Evolutionary conservation across 768 basidiomycete genomes (phyloP).

Genomic region (Mycena polygramma): DNA sequence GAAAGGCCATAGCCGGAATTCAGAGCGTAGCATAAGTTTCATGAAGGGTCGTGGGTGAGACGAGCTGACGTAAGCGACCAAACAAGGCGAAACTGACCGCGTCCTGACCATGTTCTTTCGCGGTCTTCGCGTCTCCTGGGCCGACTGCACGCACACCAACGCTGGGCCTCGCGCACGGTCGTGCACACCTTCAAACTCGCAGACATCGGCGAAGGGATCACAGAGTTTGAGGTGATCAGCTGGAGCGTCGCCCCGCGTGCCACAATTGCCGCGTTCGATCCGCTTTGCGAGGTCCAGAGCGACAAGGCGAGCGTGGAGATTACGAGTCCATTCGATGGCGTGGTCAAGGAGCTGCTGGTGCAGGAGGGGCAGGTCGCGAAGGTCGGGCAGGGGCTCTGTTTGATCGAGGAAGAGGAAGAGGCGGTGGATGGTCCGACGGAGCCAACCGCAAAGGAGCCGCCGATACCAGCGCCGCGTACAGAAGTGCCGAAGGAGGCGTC

Average conservation of each 20-base stretch:
- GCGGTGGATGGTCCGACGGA: slow-evolving; percentile 39
- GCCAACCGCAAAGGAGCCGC: slow-evolving; percentile 29
- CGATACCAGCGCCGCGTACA: slow-evolving; percentile 10
- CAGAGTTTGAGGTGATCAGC: slow-evolving; percentile 90
- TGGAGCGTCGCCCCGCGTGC: slow-evolving; percentile 76
- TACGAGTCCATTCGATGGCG: slow-evolving; percentile 87
- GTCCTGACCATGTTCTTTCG: slow-evolving; percentile 48
- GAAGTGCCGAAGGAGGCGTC: slow-evolving; percentile 75
- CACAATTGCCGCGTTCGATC: slow-evolving; percentile 73
- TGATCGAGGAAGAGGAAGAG: slow-evolving; percentile 84
- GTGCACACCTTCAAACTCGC: slow-evolving; percentile 78
- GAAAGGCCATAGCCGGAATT: slow-evolving; percentile 75
- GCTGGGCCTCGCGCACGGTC: slow-evolving; percentile 20
- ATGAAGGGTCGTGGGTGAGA: slow-evolving; percentile 5
- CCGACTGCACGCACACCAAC: slow-evolving; percentile 6
- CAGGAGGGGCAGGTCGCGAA: slow-evolving; percentile 87
- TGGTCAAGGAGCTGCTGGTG: slow-evolving; percentile 79
- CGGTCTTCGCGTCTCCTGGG: slow-evolving; percentile 37
- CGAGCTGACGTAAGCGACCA: neutral
- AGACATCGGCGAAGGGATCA: slow-evolving; percentile 92
- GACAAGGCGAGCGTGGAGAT: slow-evolving; percentile 95
- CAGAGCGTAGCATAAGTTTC: slow-evolving; percentile 26
- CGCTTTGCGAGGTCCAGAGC: slow-evolving; percentile 87
- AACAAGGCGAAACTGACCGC: neutral
- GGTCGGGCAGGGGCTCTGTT: slow-evolving; percentile 82